Conservation (phyloP, 495 filamentous ascomycete species). For the Choiromyces venosus region DNA sequence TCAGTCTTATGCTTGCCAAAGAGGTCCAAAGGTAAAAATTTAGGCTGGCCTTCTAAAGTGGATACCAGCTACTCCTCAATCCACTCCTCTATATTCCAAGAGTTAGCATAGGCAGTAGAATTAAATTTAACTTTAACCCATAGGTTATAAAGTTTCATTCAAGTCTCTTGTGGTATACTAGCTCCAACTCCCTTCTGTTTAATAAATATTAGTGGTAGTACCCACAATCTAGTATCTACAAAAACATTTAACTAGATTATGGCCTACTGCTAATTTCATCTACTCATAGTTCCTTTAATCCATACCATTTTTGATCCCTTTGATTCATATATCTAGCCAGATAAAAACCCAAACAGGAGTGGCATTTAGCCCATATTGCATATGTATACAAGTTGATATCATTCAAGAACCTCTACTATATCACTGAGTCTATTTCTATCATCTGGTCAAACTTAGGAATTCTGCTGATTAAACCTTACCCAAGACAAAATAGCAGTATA, state of each 20-base stretch:
- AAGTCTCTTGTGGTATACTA: background rate
- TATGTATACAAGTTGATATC: background rate
- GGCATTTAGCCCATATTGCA: constrained; percentile 2
- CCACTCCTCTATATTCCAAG: too few species aligned
- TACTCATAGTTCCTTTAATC: background rate
- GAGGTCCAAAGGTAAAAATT: background rate
- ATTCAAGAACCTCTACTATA: background rate
- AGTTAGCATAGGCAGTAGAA: background rate
- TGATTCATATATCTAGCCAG: background rate
- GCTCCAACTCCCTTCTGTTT: background rate
- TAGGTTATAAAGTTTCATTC: background rate
- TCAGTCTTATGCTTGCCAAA: background rate
- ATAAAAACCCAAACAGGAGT: constrained; percentile 4
- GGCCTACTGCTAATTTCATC: constrained; percentile 4
- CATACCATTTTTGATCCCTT: constrained; percentile 4
- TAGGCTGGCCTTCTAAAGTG: background rate
- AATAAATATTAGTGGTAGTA: too few species aligned
- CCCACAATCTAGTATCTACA: constrained; percentile 6
- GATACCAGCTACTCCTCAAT: constrained; percentile 4
- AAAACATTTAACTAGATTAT: constrained; percentile 3
- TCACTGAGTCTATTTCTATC: too few species aligned
- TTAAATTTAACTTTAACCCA: constrained; percentile 2
- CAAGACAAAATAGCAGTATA: too few species aligned
- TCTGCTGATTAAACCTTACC: background rate
- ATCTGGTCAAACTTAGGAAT: background rate